Conservation (phyloP, 805 yeast genomes). For the Yamadazyma phyllophila region DNA sequence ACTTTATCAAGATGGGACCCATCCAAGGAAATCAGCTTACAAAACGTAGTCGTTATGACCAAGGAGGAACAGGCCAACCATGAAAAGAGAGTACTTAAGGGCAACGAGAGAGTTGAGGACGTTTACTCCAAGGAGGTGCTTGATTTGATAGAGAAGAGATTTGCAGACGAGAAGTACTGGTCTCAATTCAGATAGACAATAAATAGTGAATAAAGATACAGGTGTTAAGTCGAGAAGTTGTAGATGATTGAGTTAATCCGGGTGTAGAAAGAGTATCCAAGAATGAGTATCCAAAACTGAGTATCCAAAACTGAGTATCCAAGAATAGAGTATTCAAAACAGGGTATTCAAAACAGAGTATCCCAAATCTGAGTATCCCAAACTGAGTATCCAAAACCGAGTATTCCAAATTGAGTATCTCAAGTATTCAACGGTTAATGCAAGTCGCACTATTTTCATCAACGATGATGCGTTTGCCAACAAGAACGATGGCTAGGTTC, state of each 20-base stretch:
- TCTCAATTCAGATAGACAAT: conserved; percentile 41
- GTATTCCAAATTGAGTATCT: too few relatives aligned
- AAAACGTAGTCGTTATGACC: conserved; percentile 84
- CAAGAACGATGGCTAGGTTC: conserved; percentile 1
- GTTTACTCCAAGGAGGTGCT: conserved; percentile 65
- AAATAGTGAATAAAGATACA: too few relatives aligned
- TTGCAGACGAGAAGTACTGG: conserved; percentile 74
- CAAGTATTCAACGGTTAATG: too few relatives aligned
- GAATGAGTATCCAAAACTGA: too few relatives aligned
- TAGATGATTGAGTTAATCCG: too few relatives aligned
- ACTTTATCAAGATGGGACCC: conserved; percentile 87
- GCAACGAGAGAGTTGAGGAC: conserved; percentile 58
- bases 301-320: too few relatives aligned
- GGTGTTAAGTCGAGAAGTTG: too few relatives aligned
- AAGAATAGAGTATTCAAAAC: too few relatives aligned
- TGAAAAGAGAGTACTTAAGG: conserved; percentile 70
- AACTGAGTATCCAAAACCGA: too few relatives aligned
- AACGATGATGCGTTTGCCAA: conserved; percentile 1
- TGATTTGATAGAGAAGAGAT: conserved; percentile 57
- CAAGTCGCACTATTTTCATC: neutral
- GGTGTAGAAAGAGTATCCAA: too few relatives aligned
- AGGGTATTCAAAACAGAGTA: too few relatives aligned
- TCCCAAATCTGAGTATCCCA: too few relatives aligned
- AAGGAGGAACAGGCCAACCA: conserved; percentile 82
- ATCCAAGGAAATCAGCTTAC: conserved; percentile 56